Conservation (phyloP, 2,329 filamentous ascomycete genomes). For the Aspergillus caelatus region DNA sequence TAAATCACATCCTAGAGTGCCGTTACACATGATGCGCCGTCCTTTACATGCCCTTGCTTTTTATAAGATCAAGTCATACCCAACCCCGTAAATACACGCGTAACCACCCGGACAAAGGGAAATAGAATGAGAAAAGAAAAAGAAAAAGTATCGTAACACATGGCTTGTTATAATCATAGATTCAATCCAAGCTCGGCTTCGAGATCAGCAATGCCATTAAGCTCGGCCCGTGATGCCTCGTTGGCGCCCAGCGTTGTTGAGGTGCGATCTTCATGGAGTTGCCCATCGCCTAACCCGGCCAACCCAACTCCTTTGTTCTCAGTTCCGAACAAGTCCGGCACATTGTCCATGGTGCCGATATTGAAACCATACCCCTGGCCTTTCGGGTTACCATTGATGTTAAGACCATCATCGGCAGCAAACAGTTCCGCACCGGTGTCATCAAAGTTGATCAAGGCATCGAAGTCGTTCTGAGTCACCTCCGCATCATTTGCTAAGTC, state of each 20-base stretch:
- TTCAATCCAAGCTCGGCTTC: conserved; percentile 26
- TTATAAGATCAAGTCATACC: not conserved
- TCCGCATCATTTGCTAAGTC: conserved; percentile 48
- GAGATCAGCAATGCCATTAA: conserved; percentile 16
- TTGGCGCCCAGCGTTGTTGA: not conserved
- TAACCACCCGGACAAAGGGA: not conserved
- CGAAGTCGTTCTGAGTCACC: conserved; percentile 50
- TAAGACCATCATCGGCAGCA: conserved; percentile 28
- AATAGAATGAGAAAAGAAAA: not conserved
- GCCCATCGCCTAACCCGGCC: conserved; percentile 3
- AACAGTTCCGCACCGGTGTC: conserved; percentile 43
- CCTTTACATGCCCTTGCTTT: not conserved
- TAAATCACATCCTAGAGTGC: conserved; percentile 1
- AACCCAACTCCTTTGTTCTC: conserved; percentile 19
- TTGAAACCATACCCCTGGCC: conserved; percentile 19
- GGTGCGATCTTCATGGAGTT: not conserved
- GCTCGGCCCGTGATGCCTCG: conserved; percentile 16
- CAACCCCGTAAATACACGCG: not conserved
- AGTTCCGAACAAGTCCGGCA: conserved; percentile 20
- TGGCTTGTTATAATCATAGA: conserved; percentile 10
- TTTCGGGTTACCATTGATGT: conserved; percentile 7
- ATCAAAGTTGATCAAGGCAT: conserved; percentile 51
- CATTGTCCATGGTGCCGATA: conserved; percentile 13
- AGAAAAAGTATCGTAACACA: conserved; percentile 1
- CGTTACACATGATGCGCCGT: not conserved